A percentile compares a stretch with the other conserved stretches of the same genome.
Evolutionary conservation across 805 yeast species (phyloP).

Genomic region (Schizosaccharomyces japonicus): DNA sequence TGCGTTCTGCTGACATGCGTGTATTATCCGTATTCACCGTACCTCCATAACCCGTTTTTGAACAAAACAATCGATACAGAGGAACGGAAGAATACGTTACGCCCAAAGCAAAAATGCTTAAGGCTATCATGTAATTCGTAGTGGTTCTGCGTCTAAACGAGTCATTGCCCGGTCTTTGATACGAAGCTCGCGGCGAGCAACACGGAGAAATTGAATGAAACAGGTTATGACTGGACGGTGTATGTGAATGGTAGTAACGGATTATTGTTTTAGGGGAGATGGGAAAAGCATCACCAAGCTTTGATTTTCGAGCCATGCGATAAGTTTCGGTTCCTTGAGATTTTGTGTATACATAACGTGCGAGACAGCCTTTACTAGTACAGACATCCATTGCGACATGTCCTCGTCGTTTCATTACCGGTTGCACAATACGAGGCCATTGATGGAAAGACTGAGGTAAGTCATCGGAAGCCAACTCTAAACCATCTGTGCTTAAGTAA

Average conservation of each 20-base stretch:
- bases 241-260: too few species aligned
- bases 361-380: background rate
- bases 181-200: too few species aligned
- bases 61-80: conserved; percentile 70
- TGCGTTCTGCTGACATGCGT: conserved; percentile 63
- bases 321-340: conserved; percentile 1
- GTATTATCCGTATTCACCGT: conserved; percentile 69
- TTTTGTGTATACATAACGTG: background rate
- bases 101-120: conserved; percentile 46
- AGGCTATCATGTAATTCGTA: conserved; percentile 39
- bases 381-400: conserved; percentile 4
- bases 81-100: conserved; percentile 83
- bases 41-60: conserved; percentile 90
- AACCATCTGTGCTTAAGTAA: background rate
- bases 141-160: background rate
- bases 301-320: background rate
- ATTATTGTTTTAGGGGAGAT: background rate
- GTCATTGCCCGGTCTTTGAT: too few species aligned
- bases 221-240: too few species aligned
- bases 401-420: background rate
- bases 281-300: background rate
- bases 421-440: conserved; percentile 4
- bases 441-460: background rate
- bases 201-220: too few species aligned
- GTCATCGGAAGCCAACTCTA: background rate